Base-by-base conservation (phyloP, 2,329 filamentous ascomycete genomes). In the Beauveria asiatica region DNA sequence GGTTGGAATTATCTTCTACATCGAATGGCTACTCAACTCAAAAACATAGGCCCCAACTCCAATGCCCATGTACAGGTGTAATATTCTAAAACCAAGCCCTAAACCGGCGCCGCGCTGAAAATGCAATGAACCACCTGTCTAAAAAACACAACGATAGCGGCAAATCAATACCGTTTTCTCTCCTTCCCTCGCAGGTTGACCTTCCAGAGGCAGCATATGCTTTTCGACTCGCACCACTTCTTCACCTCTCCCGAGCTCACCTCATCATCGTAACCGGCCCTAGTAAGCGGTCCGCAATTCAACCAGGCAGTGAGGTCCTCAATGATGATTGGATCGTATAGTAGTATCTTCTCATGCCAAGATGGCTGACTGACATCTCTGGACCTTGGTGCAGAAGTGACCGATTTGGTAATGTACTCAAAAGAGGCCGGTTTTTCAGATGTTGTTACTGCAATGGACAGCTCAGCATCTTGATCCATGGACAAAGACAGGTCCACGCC, bases 341-440 rank as follows among this genome's bases (percentile, higher is more conserved):
- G 83, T 6, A 97, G 78, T 51, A 99, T 97, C 74, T 92, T 95
- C 73, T 97, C 91, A 66, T 95, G 81, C 90, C 92, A 97, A 2
- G 84, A 91, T 16, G 84, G 84, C 2, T 79, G 70, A 7, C 64
- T 64, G 1, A 79, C 73, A 64, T 86, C 76, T 4, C 67, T 76
- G 0, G 81, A 78, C 13, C 76, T 76, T 3, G 83, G 78, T 4
- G 78, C 76, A 1, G 75, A 74, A 9, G 68, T 80, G 10, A 88
- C 74, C 1, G 83, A 84, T 44, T 75, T 74, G 0, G 80, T 82
- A 56, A 88, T 85, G 64, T 77, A 71, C 27, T 67, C 66, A 63
- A 85, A 85, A 25, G 85, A 66, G 0, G 67, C 69, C 0, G 72
- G 64, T 64, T 83, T 76, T 11, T 74, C 71, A 0, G 72, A 76